Evolutionary conservation across 768 basidiomycete species (phyloP), one percentile per base, ranked within the genome.

Genomic region (Dentipellis sp.): DNA sequence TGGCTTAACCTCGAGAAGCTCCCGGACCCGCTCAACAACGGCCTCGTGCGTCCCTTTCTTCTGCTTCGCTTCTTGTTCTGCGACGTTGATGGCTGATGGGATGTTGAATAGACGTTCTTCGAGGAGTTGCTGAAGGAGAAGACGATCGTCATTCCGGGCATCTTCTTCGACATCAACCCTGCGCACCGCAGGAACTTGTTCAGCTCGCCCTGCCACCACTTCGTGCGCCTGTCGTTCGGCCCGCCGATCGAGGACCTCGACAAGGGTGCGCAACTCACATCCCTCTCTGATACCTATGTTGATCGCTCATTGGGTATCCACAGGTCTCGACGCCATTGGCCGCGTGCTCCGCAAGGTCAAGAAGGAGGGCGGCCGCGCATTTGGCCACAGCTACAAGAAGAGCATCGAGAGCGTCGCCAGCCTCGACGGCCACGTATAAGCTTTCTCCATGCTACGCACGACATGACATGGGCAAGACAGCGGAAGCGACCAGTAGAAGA

Each of bases 41-140:
- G 94, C 17, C 72, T 97, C 64, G 87, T 89, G 58, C 6, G 78
- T 73, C 14, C 14, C 29, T 22, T 35, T 49, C 12, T 16, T 45
- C 42, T 45, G 42, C 42, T 14, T 11, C 19, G 29, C 11, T 45
- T 16, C 42, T 45, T 16, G 14, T 16, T 29, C 29, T 29, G 29
- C 29, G 29, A 29, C 3, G 29, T 29, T 29, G 29, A 35, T 51
- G 12, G 50, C 55, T 52, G 14, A 52, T 56, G 17, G 9, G 19
- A 16, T 14, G 17, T 37, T 19, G 57, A 21, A 29, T 51, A 84
- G 81, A 91, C 89, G 5, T 95, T 97, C 81, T 97, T 97, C 66
- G 93, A 95, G 65, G 93, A 94, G 69, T 74, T 93, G 46, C 77
- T 95, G 53, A 95, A 93, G 71, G 88, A 91, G 70, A 79, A 91